Evolutionary conservation across 2,329 filamentous ascomycete species (phyloP).

Genomic region (Pseudogymnoascus sp.): DNA sequence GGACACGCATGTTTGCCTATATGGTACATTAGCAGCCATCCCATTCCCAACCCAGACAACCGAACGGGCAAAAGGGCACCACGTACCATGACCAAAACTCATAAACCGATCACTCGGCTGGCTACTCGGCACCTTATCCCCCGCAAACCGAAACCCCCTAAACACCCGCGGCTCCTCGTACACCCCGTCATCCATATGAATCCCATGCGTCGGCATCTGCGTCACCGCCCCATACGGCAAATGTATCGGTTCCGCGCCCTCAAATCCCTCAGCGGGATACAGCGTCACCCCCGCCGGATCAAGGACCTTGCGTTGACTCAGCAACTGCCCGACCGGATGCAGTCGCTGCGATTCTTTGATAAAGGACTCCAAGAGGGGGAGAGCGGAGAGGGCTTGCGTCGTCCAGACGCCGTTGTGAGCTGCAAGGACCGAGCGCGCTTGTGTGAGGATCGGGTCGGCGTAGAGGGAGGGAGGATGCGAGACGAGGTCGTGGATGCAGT

Average conservation of each 20-base stretch:
- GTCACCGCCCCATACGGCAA: neutral
- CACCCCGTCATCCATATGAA: neutral
- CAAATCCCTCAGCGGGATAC: neutral
- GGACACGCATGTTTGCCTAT: neutral
- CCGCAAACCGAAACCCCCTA: neutral
- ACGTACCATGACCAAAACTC: constrained; percentile 6
- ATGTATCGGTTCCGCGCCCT: neutral
- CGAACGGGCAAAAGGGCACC: neutral
- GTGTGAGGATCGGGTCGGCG: neutral
- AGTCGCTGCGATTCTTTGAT: constrained; percentile 27
- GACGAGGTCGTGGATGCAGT: constrained; percentile 22
- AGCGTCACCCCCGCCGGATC: neutral
- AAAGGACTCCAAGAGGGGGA: constrained; percentile 26
- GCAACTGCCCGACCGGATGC: constrained; percentile 1
- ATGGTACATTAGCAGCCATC: too few species aligned
- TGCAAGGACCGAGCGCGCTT: neutral
- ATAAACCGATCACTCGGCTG: constrained; percentile 7
- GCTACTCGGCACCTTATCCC: neutral
- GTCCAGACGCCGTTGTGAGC: constrained; percentile 21
- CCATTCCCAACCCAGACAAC: too few species aligned
- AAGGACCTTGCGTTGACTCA: neutral
- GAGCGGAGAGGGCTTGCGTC: constrained; percentile 24
- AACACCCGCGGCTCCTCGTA: neutral
- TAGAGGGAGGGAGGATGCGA: constrained; percentile 21
- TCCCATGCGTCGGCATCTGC: neutral